Conservation (phyloP, 306 rosid species). For the Cicer bijugum region DNA sequence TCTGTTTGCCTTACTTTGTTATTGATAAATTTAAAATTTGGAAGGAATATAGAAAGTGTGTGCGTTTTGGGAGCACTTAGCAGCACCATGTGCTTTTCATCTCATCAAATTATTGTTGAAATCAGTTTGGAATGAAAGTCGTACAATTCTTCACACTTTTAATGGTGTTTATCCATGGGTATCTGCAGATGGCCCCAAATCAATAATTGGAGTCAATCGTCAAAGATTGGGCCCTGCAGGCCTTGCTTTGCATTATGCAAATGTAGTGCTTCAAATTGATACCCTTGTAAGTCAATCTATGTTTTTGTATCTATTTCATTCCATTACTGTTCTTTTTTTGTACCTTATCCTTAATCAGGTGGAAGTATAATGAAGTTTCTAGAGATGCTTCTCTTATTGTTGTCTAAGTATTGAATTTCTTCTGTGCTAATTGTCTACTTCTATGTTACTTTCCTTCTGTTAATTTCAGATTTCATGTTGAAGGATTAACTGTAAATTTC, state of each 20-base stretch:
- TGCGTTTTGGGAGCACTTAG: neutral
- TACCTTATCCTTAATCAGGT: conserved; percentile 20
- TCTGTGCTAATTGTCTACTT: conserved; percentile 9
- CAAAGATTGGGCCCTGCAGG: conserved; percentile 83
- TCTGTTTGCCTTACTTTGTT: conserved; percentile 13
- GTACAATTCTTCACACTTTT: conserved; percentile 15
- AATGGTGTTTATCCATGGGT: conserved; percentile 41
- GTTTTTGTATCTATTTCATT: conserved; percentile 36
- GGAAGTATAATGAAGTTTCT: conserved; percentile 28
- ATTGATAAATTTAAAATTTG: conserved; percentile 10
- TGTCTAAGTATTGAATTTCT: conserved; percentile 14
- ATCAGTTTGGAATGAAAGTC: conserved; percentile 24
- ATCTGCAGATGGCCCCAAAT: conserved; percentile 55
- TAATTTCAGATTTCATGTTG: conserved; percentile 19
- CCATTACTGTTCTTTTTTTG: conserved; percentile 26
- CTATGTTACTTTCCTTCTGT: conserved; percentile 6
- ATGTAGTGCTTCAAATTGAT: conserved; percentile 82
- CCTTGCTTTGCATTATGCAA: conserved; percentile 86
- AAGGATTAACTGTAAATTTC: neutral
- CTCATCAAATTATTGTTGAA: conserved; percentile 25
- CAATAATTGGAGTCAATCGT: conserved; percentile 50
- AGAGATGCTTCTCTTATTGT: conserved; percentile 8
- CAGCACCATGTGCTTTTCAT: neutral
- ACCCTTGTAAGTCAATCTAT: conserved; percentile 65
- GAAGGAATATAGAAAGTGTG: neutral